Base-by-base conservation (phyloP, 1,284 basidiomycete genomes). In the Gomphus bonarii region DNA sequence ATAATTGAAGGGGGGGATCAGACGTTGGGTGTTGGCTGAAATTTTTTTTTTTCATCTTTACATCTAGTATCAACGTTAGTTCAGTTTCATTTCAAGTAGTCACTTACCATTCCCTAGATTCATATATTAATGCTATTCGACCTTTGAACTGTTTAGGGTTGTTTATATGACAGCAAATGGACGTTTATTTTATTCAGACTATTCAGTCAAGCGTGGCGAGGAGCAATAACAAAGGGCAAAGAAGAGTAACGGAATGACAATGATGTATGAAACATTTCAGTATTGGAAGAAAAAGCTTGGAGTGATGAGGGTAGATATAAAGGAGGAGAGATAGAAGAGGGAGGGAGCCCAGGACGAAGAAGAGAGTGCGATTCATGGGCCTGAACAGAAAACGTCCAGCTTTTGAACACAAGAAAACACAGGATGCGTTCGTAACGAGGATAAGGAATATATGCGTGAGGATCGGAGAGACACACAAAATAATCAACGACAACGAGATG, bases 1-100 rank as follows among this genome's bases (percentile, higher is more conserved):
- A 82, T 88, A 36, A 75, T 89, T 47, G 80, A 82, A 63, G 75
- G 79, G 22, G 43, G 40, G 33, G 47, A 54, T 54, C 20, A 44
- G 22, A 28, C 18, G 7, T n/a, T 43, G 10, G 40, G 1, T 40
- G 20, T 38, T n/a, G 28, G 3, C 20, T 53, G 12, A 14, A n/a
- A 2, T 36, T 44, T 11, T 25, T 8, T 30, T 9, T 38, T 20
- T 50, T 28, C 20, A 14, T 20, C 18, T 18, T 18, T 44, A 1
- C 44, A 54, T 54, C 20, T 44, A 16, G 42, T 43, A 20, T 20
- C 42, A 40, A 40, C 1, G 12, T 20, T 22, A 33, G 3, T 9
- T 43, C 28, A 42, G 10, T 31, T 50, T n/a, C 48, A 57, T 50
- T 40, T 48, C 12, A 12, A 42, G 36, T 57, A 52, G 20, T 40